Evolutionary conservation across 192 early-diverging fungal species (phyloP), one percentile per base, ranked within the genome.

Genomic region (Dimargaris xerosporica): DNA sequence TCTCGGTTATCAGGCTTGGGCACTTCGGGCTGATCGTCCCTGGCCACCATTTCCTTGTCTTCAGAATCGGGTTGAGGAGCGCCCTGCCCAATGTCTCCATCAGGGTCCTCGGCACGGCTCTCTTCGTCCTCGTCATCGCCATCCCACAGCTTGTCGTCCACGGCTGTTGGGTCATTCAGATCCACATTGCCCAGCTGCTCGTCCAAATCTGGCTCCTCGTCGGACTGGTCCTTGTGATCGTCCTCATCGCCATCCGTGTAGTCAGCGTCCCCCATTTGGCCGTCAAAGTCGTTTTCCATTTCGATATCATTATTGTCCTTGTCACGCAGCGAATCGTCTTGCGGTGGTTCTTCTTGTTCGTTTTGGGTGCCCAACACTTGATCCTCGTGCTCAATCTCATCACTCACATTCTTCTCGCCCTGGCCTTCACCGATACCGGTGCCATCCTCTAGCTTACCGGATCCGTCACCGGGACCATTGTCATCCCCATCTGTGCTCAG

Each of bases 71-170:
- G 71, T 30, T 77, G 71, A 60, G 70, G 72, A 55, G 77, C 73
- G 42, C 21, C 43, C 5, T 43, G 81, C 66, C 93, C 91, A 6
- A 96, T 76, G 53, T 98, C 84, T 39, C 93, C 96, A 72, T 7
- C 34, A 39, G 34, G 34, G 34, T 39, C 34, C 95, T 85, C 66
- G 91, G 84, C 91, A 60, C 93, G 90, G 67, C 77, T 67, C 25
- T 90, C 82, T 9, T 82, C 73, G 29, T 87, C 82, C 15, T 88
- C 84, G 12, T 86, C 82, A 11, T 86, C 82, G 6, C 84, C 79
- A 17, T 88, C 86, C 96, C 96, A 99, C 80, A 99, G 80, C 77
- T 96, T 93, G 63, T 99, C 94, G 65, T 99, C 96, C 25, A 99
- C 81, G 0, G 86, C 85, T 58, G 93, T 85, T 0, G 88, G 87